These are phyloP conservation scores for Cutaneotrichosporon spelunceum DNA, from an alignment of 1,284 basidiomycete genomes.

Conservation along the genomic window DNA sequence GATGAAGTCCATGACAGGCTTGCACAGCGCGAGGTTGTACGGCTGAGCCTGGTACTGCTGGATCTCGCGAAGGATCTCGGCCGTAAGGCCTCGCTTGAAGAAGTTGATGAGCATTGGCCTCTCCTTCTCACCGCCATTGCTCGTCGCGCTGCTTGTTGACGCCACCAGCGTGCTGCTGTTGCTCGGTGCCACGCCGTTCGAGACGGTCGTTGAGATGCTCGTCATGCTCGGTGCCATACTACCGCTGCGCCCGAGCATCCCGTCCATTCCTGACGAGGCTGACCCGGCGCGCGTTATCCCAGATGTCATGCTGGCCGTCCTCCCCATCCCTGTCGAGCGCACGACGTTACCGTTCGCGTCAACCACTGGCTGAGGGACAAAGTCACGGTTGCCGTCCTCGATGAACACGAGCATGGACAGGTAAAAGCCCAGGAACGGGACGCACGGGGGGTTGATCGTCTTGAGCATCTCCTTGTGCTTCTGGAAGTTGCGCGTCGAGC, in stretches of 20 bases:
- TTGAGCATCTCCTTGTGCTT: constrained; percentile 85
- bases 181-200: constrained; percentile 5
- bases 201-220: constrained; percentile 9
- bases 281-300: not conserved
- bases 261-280: not conserved
- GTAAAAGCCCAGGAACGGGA: constrained; percentile 97
- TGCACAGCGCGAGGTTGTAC: constrained; percentile 76
- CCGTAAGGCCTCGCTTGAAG: constrained; percentile 86
- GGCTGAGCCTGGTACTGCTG: constrained; percentile 89
- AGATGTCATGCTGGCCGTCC: constrained; percentile 1
- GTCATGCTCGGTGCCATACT: not conserved
- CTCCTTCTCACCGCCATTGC: not conserved
- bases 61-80: constrained; percentile 93
- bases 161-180: constrained; percentile 5
- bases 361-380: constrained; percentile 56
- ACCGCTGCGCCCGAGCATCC: not conserved
- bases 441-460: constrained; percentile 85
- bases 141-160: constrained; percentile 1
- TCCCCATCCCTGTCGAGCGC: constrained; percentile 3
- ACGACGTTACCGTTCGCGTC: constrained; percentile 4
- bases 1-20: constrained; percentile 69
- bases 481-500: constrained; percentile 87
- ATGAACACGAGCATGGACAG: constrained; percentile 94
- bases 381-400: constrained; percentile 94
- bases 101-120: constrained; percentile 74